Percentiles rank a stretch among this genome's conserved stretches.
phyloP scores from a whole-genome alignment of 495 filamentous ascomycete species.

The Lasiosphaeriaceae sp. region DNA sequence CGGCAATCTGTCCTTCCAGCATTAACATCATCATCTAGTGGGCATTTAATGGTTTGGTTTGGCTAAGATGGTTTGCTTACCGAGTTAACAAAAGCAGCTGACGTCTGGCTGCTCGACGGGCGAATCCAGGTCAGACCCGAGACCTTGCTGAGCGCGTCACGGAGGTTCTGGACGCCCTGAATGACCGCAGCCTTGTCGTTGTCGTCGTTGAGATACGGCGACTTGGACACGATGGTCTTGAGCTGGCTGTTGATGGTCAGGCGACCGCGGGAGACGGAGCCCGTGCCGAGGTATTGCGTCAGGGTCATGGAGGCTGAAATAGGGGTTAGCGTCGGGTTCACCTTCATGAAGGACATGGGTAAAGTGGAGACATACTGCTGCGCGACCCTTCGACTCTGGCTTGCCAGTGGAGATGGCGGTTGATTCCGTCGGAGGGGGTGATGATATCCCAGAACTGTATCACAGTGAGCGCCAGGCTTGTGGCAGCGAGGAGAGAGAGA shows the following conservation, averaged over 20 bases:
- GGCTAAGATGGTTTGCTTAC: too few species aligned
- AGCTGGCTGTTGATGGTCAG: constrained; percentile 52
- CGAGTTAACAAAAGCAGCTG: constrained; percentile 47
- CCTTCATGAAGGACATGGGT: too few species aligned
- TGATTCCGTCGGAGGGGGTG: constrained; percentile 53
- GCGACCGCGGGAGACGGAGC: constrained; percentile 51
- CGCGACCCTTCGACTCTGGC: constrained; percentile 50
- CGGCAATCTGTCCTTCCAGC: constrained; percentile 21
- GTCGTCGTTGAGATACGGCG: constrained; percentile 45
- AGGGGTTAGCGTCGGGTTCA: too few species aligned
- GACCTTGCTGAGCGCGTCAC: constrained; percentile 47
- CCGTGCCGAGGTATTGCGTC: constrained; percentile 57
- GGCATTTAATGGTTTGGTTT: too few species aligned
- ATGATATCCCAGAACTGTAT: constrained; percentile 47
- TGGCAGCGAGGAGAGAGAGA: background rate
- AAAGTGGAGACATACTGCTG: constrained; percentile 12
- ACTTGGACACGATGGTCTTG: constrained; percentile 44
- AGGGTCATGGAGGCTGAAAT: constrained; percentile 45
- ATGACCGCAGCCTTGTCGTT: constrained; percentile 43
- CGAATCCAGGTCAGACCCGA: constrained; percentile 47
- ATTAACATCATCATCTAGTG: too few species aligned
- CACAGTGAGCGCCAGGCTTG: background rate
- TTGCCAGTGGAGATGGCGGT: constrained; percentile 59
- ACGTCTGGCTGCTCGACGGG: constrained; percentile 46
- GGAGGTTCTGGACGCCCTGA: constrained; percentile 53